These are phyloP conservation scores for Amanita exitialis DNA, from an alignment of 768 basidiomycete species.

Conservation along the genomic window DNA sequence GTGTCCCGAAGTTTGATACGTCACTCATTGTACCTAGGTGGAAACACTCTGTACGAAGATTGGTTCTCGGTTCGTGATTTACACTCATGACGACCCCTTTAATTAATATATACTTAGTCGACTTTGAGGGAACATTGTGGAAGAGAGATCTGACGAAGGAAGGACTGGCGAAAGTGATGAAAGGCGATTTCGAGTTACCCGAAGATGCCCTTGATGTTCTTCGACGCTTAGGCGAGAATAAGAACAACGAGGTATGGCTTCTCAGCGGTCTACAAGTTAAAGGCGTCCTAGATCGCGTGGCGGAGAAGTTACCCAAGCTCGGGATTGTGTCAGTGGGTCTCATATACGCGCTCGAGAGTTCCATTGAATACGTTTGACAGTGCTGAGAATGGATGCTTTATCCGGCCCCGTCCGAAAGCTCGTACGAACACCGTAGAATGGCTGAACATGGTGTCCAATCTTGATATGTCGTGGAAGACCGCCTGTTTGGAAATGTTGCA, in stretches of 20 bases:
- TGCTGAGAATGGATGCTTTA: slow-evolving; percentile 84
- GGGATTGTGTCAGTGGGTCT: slow-evolving; percentile 58
- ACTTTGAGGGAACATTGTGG: slow-evolving; percentile 81
- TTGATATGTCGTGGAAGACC: slow-evolving; percentile 74
- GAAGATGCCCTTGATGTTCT: slow-evolving; percentile 38
- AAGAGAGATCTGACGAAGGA: slow-evolving; percentile 40
- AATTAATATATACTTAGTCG: slow-evolving; percentile 24
- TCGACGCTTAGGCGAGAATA: slow-evolving; percentile 48
- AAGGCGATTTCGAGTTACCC: slow-evolving; percentile 17
- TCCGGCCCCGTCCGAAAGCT: slow-evolving; percentile 38
- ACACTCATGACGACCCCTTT: neutral
- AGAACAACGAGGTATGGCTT: slow-evolving; percentile 72
- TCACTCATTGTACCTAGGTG: slow-evolving; percentile 55
- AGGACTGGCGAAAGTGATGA: slow-evolving; percentile 29
- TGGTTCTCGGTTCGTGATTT: slow-evolving; percentile 32
- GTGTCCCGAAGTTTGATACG: slow-evolving; percentile 24
- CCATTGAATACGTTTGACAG: slow-evolving; percentile 20
- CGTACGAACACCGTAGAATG: slow-evolving; percentile 31
- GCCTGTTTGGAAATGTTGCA: slow-evolving; percentile 75
- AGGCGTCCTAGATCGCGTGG: slow-evolving; percentile 54
- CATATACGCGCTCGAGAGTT: neutral
- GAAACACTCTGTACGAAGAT: slow-evolving; percentile 50
- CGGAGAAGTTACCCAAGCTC: slow-evolving; percentile 48
- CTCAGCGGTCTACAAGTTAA: slow-evolving; percentile 64
- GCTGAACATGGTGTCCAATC: slow-evolving; percentile 74